Evolutionary conservation across 1,284 basidiomycete genomes (phyloP).

Genomic region (Trichosporon sp.): DNA sequence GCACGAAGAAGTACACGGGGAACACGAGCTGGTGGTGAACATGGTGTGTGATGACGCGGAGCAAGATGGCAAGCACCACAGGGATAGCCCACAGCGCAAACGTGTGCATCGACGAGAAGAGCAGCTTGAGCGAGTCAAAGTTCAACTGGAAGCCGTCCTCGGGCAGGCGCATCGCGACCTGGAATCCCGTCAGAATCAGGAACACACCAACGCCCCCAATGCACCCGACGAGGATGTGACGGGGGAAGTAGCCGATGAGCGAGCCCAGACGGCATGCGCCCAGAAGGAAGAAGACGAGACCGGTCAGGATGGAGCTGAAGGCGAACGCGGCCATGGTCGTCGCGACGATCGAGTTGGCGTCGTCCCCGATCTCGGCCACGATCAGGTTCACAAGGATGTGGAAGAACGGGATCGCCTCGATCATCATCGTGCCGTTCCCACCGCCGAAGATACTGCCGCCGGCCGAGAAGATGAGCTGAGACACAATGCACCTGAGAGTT

Average conservation of each 20-base stretch:
- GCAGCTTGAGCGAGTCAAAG: conserved; percentile 63
- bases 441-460: conserved; percentile 83
- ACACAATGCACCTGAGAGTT: conserved; percentile 65
- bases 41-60: conserved; percentile 77
- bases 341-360: conserved; percentile 73
- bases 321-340: conserved; percentile 91
- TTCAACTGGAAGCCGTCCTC: conserved; percentile 78
- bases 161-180: conserved; percentile 78
- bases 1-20: conserved; percentile 83
- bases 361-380: conserved; percentile 69
- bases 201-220: conserved; percentile 97
- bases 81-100: conserved; percentile 76
- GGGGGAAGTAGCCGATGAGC: conserved; percentile 92
- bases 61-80: conserved; percentile 71
- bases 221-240: conserved; percentile 92
- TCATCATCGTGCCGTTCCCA: conserved; percentile 98
- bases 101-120: conserved; percentile 66
- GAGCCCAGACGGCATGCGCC: conserved; percentile 81
- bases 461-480: conserved; percentile 81
- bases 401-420: conserved; percentile 96
- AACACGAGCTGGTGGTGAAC: conserved; percentile 90
- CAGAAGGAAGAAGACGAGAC: conserved; percentile 84
- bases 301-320: conserved; percentile 86
- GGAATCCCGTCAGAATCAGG: conserved; percentile 81
- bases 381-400: conserved; percentile 86